Evolutionary conservation across 495 filamentous ascomycete genomes (phyloP), one percentile per base, ranked within the genome.

Genomic region (Symbiotaphrina buchneri): DNA sequence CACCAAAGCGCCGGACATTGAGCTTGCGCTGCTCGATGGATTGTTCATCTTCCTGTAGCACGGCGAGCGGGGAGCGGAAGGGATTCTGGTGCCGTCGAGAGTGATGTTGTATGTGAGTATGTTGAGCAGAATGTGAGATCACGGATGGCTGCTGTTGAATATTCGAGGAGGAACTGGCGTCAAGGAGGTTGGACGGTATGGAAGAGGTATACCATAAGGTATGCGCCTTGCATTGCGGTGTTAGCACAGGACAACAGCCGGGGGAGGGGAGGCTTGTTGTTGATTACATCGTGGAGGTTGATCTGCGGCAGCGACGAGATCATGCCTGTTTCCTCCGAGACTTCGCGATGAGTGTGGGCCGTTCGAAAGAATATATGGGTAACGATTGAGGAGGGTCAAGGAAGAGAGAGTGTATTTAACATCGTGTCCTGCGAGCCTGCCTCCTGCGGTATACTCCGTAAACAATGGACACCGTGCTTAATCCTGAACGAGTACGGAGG

Each of bases 1-100:
- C 42, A 27, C 54, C 54, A 36, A 54, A 56, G 28, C 47, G 42
- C 15, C 45, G 40, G 7, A 58, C 41, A 21, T 47, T 49, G 4
- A 38, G 28, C 34, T 58, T 58, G 32, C 54, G 54, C 11, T 42
- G 33, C 0, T 32, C 35, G 30, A 58, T 46, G 11, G 40, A 35
- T 11, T 41, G 31, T 36, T 58, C 54, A 16, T 52, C 52, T n/a
- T 42, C 33, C 19, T 35, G 26, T 15, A 53, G 41, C 7, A 34
- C 34, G 10, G 41, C 37, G 23, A 48, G 45, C 3, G 43, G 18
- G 24, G 28, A 36, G 29, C 28, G 36, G 32, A 33, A 22, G 27
- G 34, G 31, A 33, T 41, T 37, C 31, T 17, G 6, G 33, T 39
- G 30, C 23, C 33, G 33, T 7, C 33, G 21, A 3, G 10, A 17